Evolutionary conservation across 1,284 basidiomycete genomes (phyloP).

Genomic region (Ustilago vetiveriae): DNA sequence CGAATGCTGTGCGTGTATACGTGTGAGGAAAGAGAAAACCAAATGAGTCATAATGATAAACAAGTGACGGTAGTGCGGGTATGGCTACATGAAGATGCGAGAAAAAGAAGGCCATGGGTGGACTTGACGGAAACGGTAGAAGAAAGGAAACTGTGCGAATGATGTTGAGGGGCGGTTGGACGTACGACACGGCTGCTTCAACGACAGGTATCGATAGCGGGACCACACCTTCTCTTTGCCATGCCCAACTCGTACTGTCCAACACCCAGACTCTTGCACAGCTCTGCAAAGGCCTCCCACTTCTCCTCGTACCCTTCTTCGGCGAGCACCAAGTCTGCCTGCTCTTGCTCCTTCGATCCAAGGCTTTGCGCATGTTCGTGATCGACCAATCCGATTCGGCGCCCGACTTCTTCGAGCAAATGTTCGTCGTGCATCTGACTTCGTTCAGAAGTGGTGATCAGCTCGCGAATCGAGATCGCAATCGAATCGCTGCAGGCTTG

Average conservation of each 20-base stretch:
- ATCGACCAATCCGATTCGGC: conserved; percentile 29
- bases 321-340: conserved; percentile 27
- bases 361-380: conserved; percentile 14
- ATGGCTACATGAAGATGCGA: too few species aligned
- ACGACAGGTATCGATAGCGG: conserved; percentile 36
- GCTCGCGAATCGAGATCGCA: conserved; percentile 1
- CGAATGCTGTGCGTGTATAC: conserved; percentile 4
- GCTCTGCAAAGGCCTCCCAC: conserved; percentile 25
- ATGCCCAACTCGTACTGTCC: conserved; percentile 26
- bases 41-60: conserved; percentile 1
- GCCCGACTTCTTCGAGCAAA: conserved; percentile 27
- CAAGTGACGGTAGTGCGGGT: conserved; percentile 14
- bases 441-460: conserved; percentile 24
- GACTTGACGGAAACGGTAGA: conserved; percentile 4
- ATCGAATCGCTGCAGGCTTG: not conserved
- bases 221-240: conserved; percentile 36
- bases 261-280: conserved; percentile 26
- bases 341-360: conserved; percentile 17
- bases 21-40: too few species aligned
- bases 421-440: conserved; percentile 23
- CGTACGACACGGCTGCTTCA: too few species aligned
- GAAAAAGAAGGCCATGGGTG: too few species aligned
- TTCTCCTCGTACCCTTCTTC: conserved; percentile 30
- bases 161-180: too few species aligned
- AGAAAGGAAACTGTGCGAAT: too few species aligned